A percentile compares a stretch with the other conserved stretches of the same genome.
These are phyloP conservation scores for Eucalyptus globulus DNA, from an alignment of 345 rosid genomes.

Conservation along the genomic window DNA sequence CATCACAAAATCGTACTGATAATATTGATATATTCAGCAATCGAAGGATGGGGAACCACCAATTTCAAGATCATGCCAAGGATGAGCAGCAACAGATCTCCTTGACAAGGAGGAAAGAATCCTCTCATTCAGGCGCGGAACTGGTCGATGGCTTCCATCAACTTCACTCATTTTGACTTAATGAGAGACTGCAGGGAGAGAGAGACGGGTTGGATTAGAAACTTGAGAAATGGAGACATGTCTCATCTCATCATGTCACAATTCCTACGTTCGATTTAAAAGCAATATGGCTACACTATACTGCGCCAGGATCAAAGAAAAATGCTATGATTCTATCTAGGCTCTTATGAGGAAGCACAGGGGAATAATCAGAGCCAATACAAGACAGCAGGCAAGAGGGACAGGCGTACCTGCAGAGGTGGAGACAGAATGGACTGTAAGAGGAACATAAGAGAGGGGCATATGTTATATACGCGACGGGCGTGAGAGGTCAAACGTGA, in stretches of 20 bases:
- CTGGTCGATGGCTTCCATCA: background rate
- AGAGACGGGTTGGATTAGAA: background rate
- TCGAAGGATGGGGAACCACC: conserved; percentile 19
- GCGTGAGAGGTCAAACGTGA: background rate
- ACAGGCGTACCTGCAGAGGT: background rate
- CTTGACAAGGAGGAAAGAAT: conserved; percentile 88
- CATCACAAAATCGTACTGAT: background rate
- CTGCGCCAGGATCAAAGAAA: background rate
- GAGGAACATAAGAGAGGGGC: background rate
- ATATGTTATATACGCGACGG: background rate
- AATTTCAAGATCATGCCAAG: conserved; percentile 99
- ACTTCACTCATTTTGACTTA: background rate
- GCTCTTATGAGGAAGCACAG: background rate
- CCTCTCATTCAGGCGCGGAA: conserved; percentile 78
- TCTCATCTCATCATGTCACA: background rate
- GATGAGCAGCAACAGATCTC: conserved; percentile 98
- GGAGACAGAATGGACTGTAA: background rate
- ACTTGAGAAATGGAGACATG: background rate
- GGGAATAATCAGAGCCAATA: background rate
- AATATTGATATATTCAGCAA: background rate
- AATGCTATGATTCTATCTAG: background rate
- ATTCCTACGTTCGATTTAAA: background rate
- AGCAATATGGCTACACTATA: background rate
- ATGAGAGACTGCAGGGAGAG: background rate
- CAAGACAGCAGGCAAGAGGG: background rate